Evolutionary conservation across 345 rosid genomes (phyloP), one percentile per base, ranked within the genome.

Genomic region (Noccaea caerulescens): DNA sequence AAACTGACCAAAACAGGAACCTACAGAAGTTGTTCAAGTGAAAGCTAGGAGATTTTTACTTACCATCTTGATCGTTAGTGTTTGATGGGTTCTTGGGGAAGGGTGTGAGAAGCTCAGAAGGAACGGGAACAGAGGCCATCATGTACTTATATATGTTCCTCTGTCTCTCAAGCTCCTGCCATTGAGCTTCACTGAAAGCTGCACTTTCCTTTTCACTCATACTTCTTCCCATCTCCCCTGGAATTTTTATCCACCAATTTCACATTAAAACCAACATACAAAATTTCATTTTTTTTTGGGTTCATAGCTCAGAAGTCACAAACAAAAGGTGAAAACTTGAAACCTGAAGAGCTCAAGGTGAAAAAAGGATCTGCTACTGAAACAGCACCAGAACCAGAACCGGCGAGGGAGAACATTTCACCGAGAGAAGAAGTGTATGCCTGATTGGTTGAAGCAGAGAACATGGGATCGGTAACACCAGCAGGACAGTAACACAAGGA

Each of bases 121-220:
- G 97, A 41, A 91, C 86, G 71, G 96, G 88, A 80, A 79, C 65
- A 70, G 91, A 86, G 38, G 94, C 88, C 88, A 81, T 81, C 81
- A 93, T 81, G 84, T 84, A 84, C 76, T 86, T 89, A 68, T 77
- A 89, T 66, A 93, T 85, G 77, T 83, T 79, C 58, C 84, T 87
- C 73, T 93, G 98, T 44, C 91, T 87, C 82, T 85, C 86, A 54
- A 91, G 84, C 83, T 93, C 97, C 56, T 82, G 85, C 89, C 83
- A 84, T 78, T 91, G 97, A 54, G 93, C 82, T 65, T 78, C 82
- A 33, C 95, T 89, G 63, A 93, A 93, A 58, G 90, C 94, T 37
- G 23, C 56, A 58, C 77, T 39, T 46, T 83, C 83, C 86, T 82
- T 74, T 32, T 42, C 58, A 70, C 66, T 76, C 56, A 72, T 32